Percentiles rank a stretch among this genome's conserved stretches.
phyloP scores from a whole-genome alignment of 768 basidiomycete species.

The Lentinula sp. region DNA sequence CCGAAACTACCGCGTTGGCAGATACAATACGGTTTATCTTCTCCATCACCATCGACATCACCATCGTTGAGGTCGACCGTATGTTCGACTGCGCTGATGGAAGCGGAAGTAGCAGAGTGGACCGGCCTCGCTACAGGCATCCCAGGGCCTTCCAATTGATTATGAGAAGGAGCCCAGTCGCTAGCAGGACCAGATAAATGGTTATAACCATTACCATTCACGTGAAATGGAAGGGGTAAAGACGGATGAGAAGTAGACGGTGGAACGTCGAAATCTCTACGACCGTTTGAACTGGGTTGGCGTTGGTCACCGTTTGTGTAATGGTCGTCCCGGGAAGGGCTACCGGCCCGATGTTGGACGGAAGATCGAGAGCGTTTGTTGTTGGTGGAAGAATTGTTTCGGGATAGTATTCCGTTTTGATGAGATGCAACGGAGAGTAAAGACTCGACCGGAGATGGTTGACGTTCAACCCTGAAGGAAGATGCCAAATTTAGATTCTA shows the following conservation, averaged over 20 bases:
- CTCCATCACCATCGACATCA: conserved; percentile 50
- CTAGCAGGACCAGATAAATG: conserved; percentile 25
- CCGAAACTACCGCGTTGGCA: conserved; percentile 84
- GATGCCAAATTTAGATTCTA: not conserved
- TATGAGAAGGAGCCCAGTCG: conserved; percentile 46
- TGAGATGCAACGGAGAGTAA: conserved; percentile 69
- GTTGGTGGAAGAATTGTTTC: conserved; percentile 13
- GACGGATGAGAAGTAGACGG: conserved; percentile 53
- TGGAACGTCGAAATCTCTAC: conserved; percentile 42
- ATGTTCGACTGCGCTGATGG: conserved; percentile 4
- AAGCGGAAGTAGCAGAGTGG: not conserved
- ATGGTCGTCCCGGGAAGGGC: conserved; percentile 33
- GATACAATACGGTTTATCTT: conserved; percentile 74
- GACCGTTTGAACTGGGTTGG: conserved; percentile 14
- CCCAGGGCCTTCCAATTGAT: conserved; percentile 70
- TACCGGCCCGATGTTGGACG: conserved; percentile 31
- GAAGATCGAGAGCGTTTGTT: conserved; percentile 42
- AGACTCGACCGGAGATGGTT: conserved; percentile 68
- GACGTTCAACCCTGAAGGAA: conserved; percentile 50
- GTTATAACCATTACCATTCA: conserved; percentile 20
- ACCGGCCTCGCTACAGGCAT: conserved; percentile 56
- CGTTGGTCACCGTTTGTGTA: conserved; percentile 17
- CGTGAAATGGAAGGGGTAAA: conserved; percentile 41
- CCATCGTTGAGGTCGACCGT: conserved; percentile 39
- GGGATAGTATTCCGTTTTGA: conserved; percentile 20